Conservation (phyloP, 2,329 filamentous ascomycete genomes). For the Diaporthe citri region DNA sequence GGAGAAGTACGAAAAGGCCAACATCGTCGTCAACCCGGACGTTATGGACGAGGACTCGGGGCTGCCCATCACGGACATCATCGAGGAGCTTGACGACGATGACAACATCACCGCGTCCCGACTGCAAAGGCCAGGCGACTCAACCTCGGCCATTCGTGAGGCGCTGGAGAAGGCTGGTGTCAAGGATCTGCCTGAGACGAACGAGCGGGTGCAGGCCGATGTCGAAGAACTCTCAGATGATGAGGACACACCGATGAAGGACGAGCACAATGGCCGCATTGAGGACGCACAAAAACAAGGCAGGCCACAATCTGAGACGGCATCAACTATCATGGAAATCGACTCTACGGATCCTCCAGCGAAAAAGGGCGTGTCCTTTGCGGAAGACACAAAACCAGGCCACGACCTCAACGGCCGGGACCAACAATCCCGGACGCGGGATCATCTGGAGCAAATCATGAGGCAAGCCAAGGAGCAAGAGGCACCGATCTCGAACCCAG, state of each 20-base stretch:
- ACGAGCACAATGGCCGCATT: background rate
- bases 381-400: constrained; percentile 68
- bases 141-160: constrained; percentile 75
- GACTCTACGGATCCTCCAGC: background rate
- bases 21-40: constrained; percentile 71
- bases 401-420: constrained; percentile 45
- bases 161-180: constrained; percentile 83
- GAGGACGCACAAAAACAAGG: background rate
- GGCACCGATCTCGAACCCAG: constrained; percentile 56
- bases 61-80: constrained; percentile 87
- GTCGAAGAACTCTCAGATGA: background rate
- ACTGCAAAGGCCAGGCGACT: constrained; percentile 74
- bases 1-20: constrained; percentile 75
- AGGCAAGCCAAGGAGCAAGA: constrained; percentile 68
- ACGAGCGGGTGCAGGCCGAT: constrained; percentile 3
- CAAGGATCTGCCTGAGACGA: constrained; percentile 47
- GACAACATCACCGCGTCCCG: constrained; percentile 82
- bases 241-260: constrained; percentile 13
- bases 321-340: background rate
- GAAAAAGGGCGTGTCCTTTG: constrained; percentile 73
- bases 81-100: constrained; percentile 91
- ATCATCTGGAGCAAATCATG: constrained; percentile 69
- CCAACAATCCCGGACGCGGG: constrained; percentile 55
- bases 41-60: constrained; percentile 73
- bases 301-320: background rate